Percentiles rank a stretch among this genome's conserved stretches.
These are phyloP conservation scores for Colletotrichum lindemuthianum DNA, from an alignment of 2,329 filamentous ascomycete species.

Conservation along the genomic window DNA sequence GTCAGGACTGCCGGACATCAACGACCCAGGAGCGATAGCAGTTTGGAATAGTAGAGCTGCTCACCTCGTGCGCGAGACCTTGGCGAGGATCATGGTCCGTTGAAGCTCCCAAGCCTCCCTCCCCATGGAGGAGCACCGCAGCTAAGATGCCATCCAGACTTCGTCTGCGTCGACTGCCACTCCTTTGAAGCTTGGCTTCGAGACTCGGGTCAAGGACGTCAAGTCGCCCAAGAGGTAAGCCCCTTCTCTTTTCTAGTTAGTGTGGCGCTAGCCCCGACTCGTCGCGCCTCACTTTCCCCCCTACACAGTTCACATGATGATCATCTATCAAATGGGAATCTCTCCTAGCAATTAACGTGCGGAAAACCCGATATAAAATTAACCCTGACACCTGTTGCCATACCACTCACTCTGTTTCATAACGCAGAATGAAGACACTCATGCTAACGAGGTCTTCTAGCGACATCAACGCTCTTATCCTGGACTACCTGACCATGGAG, in stretches of 20 bases:
- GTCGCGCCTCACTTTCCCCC: constrained; percentile 31
- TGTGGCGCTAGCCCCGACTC: constrained; percentile 13
- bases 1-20: constrained; percentile 39
- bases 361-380: constrained; percentile 85
- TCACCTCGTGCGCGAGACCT: constrained; percentile 37
- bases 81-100: constrained; percentile 38
- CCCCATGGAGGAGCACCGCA: constrained; percentile 6
- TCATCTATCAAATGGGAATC: constrained; percentile 98
- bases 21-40: constrained; percentile 36
- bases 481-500: constrained; percentile 97
- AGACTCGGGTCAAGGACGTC: constrained; percentile 82
- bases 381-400: constrained; percentile 62
- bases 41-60: constrained; percentile 37
- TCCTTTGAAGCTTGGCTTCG: constrained; percentile 78
- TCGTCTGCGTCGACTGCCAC: constrained; percentile 80
- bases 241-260: constrained; percentile 26
- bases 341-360: constrained; percentile 94
- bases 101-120: constrained; percentile 23
- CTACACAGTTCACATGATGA: constrained; percentile 71
- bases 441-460: constrained; percentile 59
- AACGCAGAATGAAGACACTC: constrained; percentile 3
- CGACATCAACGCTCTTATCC: constrained; percentile 93
- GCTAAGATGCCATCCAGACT: constrained; percentile 56
- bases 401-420: constrained; percentile 33
- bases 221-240: constrained; percentile 91